Evolutionary conservation across 345 rosid species (phyloP), one percentile per base, ranked within the genome.

Genomic region (Rhodamnia argentea): DNA sequence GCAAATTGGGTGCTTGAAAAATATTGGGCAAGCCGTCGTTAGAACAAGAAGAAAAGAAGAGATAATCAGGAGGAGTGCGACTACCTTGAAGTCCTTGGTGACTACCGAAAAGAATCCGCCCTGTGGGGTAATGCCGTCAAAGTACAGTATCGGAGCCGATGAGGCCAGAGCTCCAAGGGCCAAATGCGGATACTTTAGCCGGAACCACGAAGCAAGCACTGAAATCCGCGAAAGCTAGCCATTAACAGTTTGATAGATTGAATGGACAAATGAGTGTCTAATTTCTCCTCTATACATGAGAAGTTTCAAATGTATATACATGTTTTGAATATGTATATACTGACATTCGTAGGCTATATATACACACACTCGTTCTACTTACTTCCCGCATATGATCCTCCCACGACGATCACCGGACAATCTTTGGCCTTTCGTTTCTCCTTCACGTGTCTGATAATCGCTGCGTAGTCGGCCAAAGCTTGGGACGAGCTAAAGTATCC

Each of bases 121-220:
- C 40, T 37, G 40, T 37, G 40, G 40, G 40, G 3, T 37, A 37
- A 37, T 37, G 40, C 40, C 40, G 3, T 37, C 40, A 37, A 37
- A 37, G 40, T 2, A 37, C 40, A 37, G 40, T 37, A 37, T 37
- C 40, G 40, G 40, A 37, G 40, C 40, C 40, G 40, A 37, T 3
- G 40, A 37, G 40, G 40, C 40, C 2, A 37, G 40, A 37, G 94
- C 96, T 52, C 95, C 94, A 4, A 90, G 82, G 37, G 94, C 91
- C 56, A 92, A 85, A 81, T 94, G 96, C 3, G 96, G 96, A 83
- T 93, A 94, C 88, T 94, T 94, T 16, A 94, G 91, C 70, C 96
- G 91, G 84, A 94, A 94, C 95, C 94, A 94, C 27, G 94, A 87
- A 42, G 96, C 95, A 54, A 94, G 91, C 95, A 93, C 96, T 92